phyloP scores from a whole-genome alignment of 2,329 filamentous ascomycete genomes.

The Tolypocladium ophioglossoides region DNA sequence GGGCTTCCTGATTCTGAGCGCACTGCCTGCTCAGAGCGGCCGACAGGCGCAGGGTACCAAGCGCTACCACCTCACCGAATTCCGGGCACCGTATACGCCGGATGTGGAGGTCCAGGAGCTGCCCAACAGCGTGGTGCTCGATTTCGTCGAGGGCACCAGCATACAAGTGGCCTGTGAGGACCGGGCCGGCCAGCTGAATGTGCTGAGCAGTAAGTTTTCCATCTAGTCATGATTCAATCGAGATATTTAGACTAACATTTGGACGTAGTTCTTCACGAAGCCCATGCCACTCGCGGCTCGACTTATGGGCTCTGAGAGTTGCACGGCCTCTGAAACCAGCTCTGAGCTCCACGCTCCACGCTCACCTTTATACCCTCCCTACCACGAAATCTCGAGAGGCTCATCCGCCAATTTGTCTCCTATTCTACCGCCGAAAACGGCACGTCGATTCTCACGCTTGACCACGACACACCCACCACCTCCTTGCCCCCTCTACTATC shows the following conservation, averaged over 20 bases:
- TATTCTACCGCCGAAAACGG: not conserved
- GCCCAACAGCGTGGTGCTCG: conserved; percentile 66
- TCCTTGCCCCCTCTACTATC: not conserved
- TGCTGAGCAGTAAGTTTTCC: conserved; percentile 39
- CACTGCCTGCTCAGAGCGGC: conserved; percentile 44
- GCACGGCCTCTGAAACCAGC: not conserved
- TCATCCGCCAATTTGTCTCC: not conserved
- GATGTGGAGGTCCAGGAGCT: conserved; percentile 90
- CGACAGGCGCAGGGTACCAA: conserved; percentile 43
- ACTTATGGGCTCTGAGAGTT: conserved; percentile 19
- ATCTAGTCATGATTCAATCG: too few species aligned
- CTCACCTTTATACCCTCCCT: not conserved
- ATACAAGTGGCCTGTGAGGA: conserved; percentile 56
- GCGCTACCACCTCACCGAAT: conserved; percentile 78
- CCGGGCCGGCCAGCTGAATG: conserved; percentile 43
- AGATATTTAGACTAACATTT: not conserved
- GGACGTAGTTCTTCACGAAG: conserved; percentile 22
- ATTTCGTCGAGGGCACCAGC: conserved; percentile 49
- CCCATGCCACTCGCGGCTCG: conserved; percentile 21
- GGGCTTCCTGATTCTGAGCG: conserved; percentile 72
- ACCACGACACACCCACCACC: not conserved
- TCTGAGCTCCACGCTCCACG: not conserved
- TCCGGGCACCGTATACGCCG: conserved; percentile 67
- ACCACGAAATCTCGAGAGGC: not conserved
- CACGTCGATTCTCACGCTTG: not conserved